Evolutionary conservation across 805 yeast species (phyloP).

Genomic region (Cyberlindnera petersonii): DNA sequence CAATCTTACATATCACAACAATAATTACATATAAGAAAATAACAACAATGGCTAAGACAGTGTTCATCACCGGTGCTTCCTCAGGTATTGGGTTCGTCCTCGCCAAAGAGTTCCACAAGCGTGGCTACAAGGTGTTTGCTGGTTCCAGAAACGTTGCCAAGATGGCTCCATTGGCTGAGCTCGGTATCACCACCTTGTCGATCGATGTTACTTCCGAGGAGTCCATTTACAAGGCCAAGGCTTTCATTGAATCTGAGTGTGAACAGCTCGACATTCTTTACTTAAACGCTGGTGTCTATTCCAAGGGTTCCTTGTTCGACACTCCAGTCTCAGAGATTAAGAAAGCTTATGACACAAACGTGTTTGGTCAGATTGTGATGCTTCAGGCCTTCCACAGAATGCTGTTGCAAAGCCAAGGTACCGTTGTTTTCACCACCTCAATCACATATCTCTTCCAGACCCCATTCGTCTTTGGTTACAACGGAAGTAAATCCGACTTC

Average conservation of each 20-base stretch:
- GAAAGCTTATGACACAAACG: constrained; percentile 31
- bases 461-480: constrained; percentile 34
- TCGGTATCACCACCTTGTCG: constrained; percentile 31
- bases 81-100: constrained; percentile 54
- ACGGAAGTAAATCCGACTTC: constrained; percentile 39
- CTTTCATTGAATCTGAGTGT: constrained; percentile 25
- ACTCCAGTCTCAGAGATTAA: constrained; percentile 26
- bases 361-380: constrained; percentile 36
- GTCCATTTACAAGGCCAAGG: constrained; percentile 27
- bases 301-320: constrained; percentile 32
- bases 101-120: constrained; percentile 40
- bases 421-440: constrained; percentile 37
- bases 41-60: constrained; percentile 29
- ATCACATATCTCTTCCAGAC: constrained; percentile 31
- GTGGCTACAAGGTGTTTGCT: constrained; percentile 39
- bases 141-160: constrained; percentile 30
- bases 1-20: too few relatives aligned
- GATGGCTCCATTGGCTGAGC: constrained; percentile 31
- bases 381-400: constrained; percentile 32
- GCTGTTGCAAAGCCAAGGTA: constrained; percentile 33
- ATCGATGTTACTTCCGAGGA: constrained; percentile 35
- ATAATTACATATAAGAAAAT: too few relatives aligned
- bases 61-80: constrained; percentile 57
- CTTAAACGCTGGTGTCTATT: constrained; percentile 38
- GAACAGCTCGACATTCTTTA: constrained; percentile 36